A percentile compares a stretch with the other conserved stretches of the same genome.
These are phyloP conservation scores for Lepidium aucheri DNA, from an alignment of 345 rosid species.

Conservation along the genomic window DNA sequence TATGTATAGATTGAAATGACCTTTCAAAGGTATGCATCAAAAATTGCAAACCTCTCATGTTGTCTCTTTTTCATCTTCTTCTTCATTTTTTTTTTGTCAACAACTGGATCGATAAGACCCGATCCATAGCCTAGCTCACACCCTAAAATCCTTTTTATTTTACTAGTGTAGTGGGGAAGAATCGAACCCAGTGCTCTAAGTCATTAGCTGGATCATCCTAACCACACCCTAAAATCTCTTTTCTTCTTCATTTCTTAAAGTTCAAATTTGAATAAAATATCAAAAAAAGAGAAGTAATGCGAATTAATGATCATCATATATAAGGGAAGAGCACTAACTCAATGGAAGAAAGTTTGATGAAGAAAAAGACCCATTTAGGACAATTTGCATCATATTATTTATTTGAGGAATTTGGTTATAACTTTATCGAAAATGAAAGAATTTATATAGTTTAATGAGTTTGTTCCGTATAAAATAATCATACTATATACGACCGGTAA, in stretches of 20 bases:
- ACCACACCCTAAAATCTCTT: too few species aligned
- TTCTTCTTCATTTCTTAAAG: constrained; percentile 5
- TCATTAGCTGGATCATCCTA: too few species aligned
- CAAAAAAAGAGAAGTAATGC: constrained; percentile 12
- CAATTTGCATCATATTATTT: constrained; percentile 25
- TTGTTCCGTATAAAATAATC: constrained; percentile 24
- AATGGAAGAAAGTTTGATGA: constrained; percentile 28
- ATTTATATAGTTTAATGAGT: constrained; percentile 6
- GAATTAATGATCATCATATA: constrained; percentile 27
- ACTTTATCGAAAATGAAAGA: constrained; percentile 16
- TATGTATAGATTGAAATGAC: constrained; percentile 14
- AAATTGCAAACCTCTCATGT: constrained; percentile 24
- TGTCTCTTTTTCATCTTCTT: constrained; percentile 3
- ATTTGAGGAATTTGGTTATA: not conserved
- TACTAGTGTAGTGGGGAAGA: too few species aligned
- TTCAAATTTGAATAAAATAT: constrained; percentile 15
- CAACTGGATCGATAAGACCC: too few species aligned
- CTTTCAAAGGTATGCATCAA: constrained; percentile 17
- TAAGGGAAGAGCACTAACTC: constrained; percentile 35
- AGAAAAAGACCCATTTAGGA: constrained; percentile 27
- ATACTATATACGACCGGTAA: constrained; percentile 3
- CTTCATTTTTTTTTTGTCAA: too few species aligned
- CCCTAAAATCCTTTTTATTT: too few species aligned
- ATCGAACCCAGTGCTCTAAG: too few species aligned
- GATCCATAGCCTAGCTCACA: too few species aligned